Base-by-base conservation (phyloP, 306 rosid genomes). In the Cucurbita ficifolia region DNA sequence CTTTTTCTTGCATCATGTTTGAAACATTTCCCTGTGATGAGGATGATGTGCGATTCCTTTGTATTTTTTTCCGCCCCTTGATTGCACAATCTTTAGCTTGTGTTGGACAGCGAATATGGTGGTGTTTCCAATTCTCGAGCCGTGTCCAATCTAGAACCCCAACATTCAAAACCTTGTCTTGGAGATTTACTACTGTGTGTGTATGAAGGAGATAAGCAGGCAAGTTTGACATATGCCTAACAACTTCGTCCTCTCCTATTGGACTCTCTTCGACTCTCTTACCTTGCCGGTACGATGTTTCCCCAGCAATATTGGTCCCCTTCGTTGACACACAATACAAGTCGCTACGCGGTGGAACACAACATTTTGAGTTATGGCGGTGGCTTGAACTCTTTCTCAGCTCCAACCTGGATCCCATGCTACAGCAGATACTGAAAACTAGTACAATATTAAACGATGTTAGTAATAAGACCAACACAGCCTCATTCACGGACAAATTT, bases 61-160 rank as follows among this genome's bases (percentile, higher is more conserved):
- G 75, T 68, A 70, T 73, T 54, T 50, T 79, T 72, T 81, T 77
- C 83, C 60, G 76, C 78, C 70, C 88, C 79, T 81, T 72, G 53
- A 82, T 62, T 58, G 67, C 51, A 69, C 75, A 75, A 76, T 42
- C 73, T 76, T 80, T 76, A 67, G 71, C 77, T 58, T 67, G 60
- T 19, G 38, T 78, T 21, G 88, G 88, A 63, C 74, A 39, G 79
- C 55, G 60, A 12, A 73, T 72, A 75, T 86, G 87, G 73, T 80
- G 79, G 83, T 73, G 81, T 73, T 86, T 90, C 98, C 98, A 90
- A 57, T 89, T 86, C 57, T 94, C 97, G 10, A 94, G 90, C 39
- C 53, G 85, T 46, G 85, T 61, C 97, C 98, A 94, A 81, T 94
- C 96, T 52, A 94, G 88, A 79, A 94, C 98, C 58, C 98, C 98